phyloP scores from a whole-genome alignment of 2,329 filamentous ascomycete genomes.

The Aspergillus caelatus region DNA sequence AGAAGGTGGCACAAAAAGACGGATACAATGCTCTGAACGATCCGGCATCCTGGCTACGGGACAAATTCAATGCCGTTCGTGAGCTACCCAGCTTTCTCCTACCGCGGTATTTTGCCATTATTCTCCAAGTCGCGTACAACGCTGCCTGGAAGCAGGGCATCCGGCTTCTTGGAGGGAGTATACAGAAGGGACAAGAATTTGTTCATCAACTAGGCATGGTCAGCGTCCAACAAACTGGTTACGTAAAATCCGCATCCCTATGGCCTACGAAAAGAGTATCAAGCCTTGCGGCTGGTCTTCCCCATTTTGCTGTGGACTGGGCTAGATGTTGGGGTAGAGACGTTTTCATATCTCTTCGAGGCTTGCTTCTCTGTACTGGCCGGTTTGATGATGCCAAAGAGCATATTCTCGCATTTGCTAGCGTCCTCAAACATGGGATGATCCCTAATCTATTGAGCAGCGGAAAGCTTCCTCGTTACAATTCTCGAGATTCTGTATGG shows the following conservation, averaged over 20 bases:
- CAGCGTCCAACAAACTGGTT: slow-evolving; percentile 86
- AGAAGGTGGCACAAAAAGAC: slow-evolving; percentile 67
- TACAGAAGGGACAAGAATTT: slow-evolving; percentile 83
- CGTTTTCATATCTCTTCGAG: slow-evolving; percentile 92
- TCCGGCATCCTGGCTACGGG: slow-evolving; percentile 76
- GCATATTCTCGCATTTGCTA: slow-evolving; percentile 92
- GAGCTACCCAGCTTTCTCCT: slow-evolving; percentile 84
- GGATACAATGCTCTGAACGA: slow-evolving; percentile 65
- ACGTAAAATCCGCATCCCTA: slow-evolving; percentile 85
- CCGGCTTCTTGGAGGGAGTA: slow-evolving; percentile 74
- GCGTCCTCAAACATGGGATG: slow-evolving; percentile 97
- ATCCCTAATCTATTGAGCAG: slow-evolving; percentile 91
- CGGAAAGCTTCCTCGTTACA: slow-evolving; percentile 86
- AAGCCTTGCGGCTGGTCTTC: slow-evolving; percentile 86
- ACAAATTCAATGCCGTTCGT: slow-evolving; percentile 83
- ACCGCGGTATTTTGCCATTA: slow-evolving; percentile 89
- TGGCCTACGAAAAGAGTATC: slow-evolving; percentile 85
- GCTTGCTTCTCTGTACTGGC: slow-evolving; percentile 87
- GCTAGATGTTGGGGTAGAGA: slow-evolving; percentile 96
- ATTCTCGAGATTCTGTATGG: slow-evolving; percentile 95
- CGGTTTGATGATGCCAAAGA: slow-evolving; percentile 87
- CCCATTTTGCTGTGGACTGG: slow-evolving; percentile 93
- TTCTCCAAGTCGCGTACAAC: slow-evolving; percentile 83
- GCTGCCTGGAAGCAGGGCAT: slow-evolving; percentile 79
- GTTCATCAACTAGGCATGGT: slow-evolving; percentile 87